Conservation (phyloP, 345 rosid species). For the Dimocarpus longan region DNA sequence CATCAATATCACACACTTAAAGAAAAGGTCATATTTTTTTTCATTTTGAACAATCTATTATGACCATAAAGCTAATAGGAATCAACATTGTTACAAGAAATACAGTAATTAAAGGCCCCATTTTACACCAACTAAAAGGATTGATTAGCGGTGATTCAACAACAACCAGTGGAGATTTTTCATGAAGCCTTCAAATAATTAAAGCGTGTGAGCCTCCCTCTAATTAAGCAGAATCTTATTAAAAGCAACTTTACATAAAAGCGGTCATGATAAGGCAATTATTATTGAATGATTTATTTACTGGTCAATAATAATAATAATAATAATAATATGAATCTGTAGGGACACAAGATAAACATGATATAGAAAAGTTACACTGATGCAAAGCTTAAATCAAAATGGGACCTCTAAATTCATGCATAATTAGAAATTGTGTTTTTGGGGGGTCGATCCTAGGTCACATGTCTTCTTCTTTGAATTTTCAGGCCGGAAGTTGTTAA, state of each 20-base stretch:
- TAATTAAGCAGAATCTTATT: slow-evolving; percentile 14
- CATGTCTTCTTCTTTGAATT: too few species aligned
- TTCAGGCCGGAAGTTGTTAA: too few species aligned
- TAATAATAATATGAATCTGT: background rate
- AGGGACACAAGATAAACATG: background rate
- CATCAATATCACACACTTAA: too few species aligned
- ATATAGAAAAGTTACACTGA: background rate
- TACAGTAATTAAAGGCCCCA: slow-evolving; percentile 7
- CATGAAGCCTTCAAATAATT: slow-evolving; percentile 22
- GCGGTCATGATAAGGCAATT: slow-evolving; percentile 27
- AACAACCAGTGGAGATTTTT: slow-evolving; percentile 17
- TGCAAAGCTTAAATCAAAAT: background rate
- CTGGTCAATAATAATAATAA: background rate
- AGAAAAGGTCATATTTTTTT: too few species aligned
- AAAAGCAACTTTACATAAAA: slow-evolving; percentile 33
- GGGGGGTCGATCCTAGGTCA: too few species aligned
- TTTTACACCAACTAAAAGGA: slow-evolving; percentile 22
- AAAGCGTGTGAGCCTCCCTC: background rate
- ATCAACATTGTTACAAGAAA: background rate
- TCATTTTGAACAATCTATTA: too few species aligned
- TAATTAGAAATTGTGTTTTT: too few species aligned
- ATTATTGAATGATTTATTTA: slow-evolving; percentile 33
- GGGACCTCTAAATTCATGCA: too few species aligned
- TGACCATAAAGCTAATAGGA: too few species aligned
- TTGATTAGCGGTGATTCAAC: slow-evolving; percentile 37